Base-by-base conservation (phyloP, 2,329 filamentous ascomycete species). In the Pyrenochaeta sp. region DNA sequence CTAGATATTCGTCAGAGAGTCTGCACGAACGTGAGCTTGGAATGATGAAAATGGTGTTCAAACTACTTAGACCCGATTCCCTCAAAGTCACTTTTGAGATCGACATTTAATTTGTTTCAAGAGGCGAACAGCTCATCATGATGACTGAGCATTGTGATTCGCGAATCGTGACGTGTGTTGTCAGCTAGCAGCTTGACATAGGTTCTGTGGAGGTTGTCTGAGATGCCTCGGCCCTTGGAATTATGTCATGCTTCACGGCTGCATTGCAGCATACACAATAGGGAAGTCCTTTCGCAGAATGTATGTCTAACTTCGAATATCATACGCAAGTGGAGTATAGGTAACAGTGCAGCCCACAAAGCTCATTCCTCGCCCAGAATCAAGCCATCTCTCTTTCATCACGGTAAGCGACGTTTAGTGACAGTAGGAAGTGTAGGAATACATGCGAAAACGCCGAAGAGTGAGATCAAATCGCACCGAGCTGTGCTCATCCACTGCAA, bases 391-490 rank as follows among this genome's bases (percentile, higher is more conserved):
- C 59, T 55, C 54, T 20, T 51, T 50, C 58, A 54, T 57, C 49
- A 59, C 56, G 40, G 44, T 45, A 64, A 69, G 62, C 61, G 46
- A 67, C 58, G 58, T 64, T 74, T 70, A 74, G 72, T 72, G 72
- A 74, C 63, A 72, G 72, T 73, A 73, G 68, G 66, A 72, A 71
- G 63, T 50, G 56, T 73, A 73, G 60, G 64, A 71, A 68, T 72
- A 73, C 72, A 73, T 68, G 69, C 67, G 63, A 66, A 60, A 68
- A 67, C 54, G 54, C 59, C 59, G 44, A 44, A 58, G 47, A 58
- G 51, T 47, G 41, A 49, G 41, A 49, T 32, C 43, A 27, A 17
- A 47, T 43, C 43, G 40, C 29, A 35, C 23, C 44, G 23, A 46
- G 49, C 39, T 23, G 35, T 15, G 45, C 32, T 43, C 44, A 37